Conservation (phyloP, 176 grass and related monocot species). For the Chloris gayana region DNA sequence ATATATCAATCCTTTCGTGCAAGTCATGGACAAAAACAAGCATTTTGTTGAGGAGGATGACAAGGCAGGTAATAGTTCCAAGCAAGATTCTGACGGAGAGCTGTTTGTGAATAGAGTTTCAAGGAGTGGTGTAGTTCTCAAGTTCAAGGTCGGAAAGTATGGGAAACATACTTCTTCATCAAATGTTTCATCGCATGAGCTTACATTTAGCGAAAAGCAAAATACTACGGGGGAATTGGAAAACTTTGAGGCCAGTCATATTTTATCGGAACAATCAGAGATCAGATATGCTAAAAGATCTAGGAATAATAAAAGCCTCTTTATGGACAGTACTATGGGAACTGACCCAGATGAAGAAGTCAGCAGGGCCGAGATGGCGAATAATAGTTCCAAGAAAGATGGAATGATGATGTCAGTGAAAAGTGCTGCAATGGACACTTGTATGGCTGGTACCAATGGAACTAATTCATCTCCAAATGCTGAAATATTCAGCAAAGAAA, state of each 20-base stretch:
- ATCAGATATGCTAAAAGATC: neutral
- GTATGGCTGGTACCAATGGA: neutral
- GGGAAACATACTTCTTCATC: neutral
- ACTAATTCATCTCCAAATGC: neutral
- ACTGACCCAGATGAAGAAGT: neutral
- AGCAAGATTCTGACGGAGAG: neutral
- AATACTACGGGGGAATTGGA: neutral
- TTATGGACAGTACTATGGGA: neutral
- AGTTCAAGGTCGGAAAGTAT: slow-evolving; percentile 12
- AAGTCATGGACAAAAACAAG: neutral
- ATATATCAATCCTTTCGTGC: neutral
- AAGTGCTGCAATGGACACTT: neutral
- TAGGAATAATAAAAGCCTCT: neutral
- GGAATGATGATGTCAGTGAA: neutral
- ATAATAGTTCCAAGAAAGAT: neutral
- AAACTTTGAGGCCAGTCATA: neutral
- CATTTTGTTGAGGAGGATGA: neutral
- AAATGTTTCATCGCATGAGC: neutral
- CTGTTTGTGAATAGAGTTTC: neutral
- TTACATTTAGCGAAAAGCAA: neutral
- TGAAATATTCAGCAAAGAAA: neutral
- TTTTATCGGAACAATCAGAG: neutral
- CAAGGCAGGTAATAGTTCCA: neutral
- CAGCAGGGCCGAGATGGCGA: neutral
- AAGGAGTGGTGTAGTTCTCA: neutral